phyloP scores from a whole-genome alignment of 768 basidiomycete species.

The Termitomyces sp. region DNA sequence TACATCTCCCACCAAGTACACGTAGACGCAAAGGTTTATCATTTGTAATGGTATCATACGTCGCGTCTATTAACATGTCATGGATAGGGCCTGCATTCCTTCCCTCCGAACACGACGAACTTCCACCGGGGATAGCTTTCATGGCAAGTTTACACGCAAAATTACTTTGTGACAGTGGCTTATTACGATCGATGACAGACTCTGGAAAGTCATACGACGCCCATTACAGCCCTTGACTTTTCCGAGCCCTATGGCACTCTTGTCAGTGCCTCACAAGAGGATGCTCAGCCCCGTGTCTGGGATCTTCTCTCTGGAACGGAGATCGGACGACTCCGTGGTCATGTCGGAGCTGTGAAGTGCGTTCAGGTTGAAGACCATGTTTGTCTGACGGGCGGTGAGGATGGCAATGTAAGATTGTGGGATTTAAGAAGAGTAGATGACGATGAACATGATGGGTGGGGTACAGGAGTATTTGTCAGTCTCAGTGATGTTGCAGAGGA shows the following conservation, averaged over 20 bases:
- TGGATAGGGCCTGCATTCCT: slow-evolving; percentile 83
- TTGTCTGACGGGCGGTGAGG: slow-evolving; percentile 87
- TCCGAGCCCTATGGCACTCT: slow-evolving; percentile 95
- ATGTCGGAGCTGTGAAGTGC: slow-evolving; percentile 77
- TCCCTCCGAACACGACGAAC: slow-evolving; percentile 94
- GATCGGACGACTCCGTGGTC: slow-evolving; percentile 80
- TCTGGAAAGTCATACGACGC: slow-evolving; percentile 71
- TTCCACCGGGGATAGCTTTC: slow-evolving; percentile 92
- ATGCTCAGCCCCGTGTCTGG: slow-evolving; percentile 88
- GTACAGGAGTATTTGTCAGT: slow-evolving; percentile 46
- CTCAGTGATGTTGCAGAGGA: slow-evolving; percentile 65
- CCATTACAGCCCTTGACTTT: slow-evolving; percentile 88
- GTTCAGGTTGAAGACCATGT: slow-evolving; percentile 90
- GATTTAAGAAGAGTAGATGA: slow-evolving; percentile 82
- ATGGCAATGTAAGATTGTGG: slow-evolving; percentile 85
- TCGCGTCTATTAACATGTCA: not conserved
- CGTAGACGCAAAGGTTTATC: slow-evolving; percentile 60
- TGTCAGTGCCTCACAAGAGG: slow-evolving; percentile 83
- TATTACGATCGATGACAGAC: slow-evolving; percentile 45
- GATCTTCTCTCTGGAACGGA: slow-evolving; percentile 88
- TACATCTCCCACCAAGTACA: slow-evolving; percentile 52
- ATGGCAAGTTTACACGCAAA: slow-evolving; percentile 54
- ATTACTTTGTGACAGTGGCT: slow-evolving; percentile 5
- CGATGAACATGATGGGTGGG: slow-evolving; percentile 50
- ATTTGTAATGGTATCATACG: not conserved